Evolutionary conservation across 2,329 filamentous ascomycete genomes (phyloP), one percentile per base, ranked within the genome.

Genomic region (Ophiobolus disseminans): DNA sequence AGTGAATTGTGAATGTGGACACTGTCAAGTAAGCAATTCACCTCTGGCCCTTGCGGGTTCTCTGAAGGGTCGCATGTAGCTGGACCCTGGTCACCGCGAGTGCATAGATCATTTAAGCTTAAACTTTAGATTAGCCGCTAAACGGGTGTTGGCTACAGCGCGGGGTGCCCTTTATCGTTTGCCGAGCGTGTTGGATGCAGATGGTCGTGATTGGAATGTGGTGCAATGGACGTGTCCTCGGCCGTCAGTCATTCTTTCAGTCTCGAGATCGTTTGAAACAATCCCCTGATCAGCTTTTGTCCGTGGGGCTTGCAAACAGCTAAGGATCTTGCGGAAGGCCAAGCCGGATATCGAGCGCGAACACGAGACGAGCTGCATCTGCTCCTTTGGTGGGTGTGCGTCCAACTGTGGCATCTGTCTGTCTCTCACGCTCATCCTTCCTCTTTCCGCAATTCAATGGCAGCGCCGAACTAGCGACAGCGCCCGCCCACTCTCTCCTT

Each of bases 281-380:
- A n/a, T n/a, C 13, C 37, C 22, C 23, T 39, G 37, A 39, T 39
- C 22, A 26, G 13, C 37, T 11, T 39, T 54, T 45, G 53, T 57
- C 42, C 45, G 50, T 50, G 55, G 48, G 44, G 45, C 53, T 48
- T 57, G 54, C 46, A 41, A 50, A 34, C 50, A 49, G 42, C 56
- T 52, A 50, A 53, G 53, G 32, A 31, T 28, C 43, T 50, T 36
- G 48, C 40, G 44, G 40, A 48, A 42, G 56, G 60, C 63, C 57
- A 65, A 65, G 63, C 53, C 61, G 55, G 47, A 50, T 43, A 34
- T 47, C 34, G 45, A 57, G 50, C 53, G 49, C 47, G 52, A 44
- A 44, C 34, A 45, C 42, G 43, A 46, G 43, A 45, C 42, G 19
- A 37, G 16, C 34, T 45, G 32, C 35, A 28, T 45, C 34, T 38